phyloP scores from a whole-genome alignment of 2,329 filamentous ascomycete genomes.

The Xylaria digitata region DNA sequence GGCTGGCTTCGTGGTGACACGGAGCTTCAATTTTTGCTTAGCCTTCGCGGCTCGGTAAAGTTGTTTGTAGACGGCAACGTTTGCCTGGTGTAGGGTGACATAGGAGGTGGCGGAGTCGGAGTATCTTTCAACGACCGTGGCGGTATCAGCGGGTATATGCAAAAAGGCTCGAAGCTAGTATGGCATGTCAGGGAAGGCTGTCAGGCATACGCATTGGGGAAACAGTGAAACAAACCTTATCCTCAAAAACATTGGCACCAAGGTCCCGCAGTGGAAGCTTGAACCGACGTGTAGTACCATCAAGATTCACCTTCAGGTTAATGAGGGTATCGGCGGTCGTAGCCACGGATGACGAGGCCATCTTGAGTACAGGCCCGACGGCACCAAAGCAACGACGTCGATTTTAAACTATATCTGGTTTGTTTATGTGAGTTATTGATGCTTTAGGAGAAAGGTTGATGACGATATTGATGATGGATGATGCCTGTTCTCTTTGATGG shows the following conservation, averaged over 20 bases:
- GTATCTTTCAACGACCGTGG: constrained; percentile 86
- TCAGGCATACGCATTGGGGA: too few relatives aligned
- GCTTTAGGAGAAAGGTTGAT: constrained; percentile 8
- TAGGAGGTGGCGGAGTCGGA: constrained; percentile 90
- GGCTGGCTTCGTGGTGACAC: constrained; percentile 64
- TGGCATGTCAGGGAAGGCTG: constrained; percentile 19
- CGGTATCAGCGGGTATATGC: constrained; percentile 69
- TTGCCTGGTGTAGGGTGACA: constrained; percentile 80
- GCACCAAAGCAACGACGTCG: constrained; percentile 18
- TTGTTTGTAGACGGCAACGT: constrained; percentile 91
- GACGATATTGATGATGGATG: constrained; percentile 26
- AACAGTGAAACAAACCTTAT: constrained; percentile 73
- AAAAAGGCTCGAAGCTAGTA: constrained; percentile 76
- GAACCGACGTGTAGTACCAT: constrained; percentile 81
- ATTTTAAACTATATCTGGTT: background rate
- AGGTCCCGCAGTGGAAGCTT: constrained; percentile 92
- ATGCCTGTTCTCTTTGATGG: constrained; percentile 20
- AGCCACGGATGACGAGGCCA: constrained; percentile 50
- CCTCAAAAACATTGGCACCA: constrained; percentile 76
- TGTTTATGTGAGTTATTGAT: constrained; percentile 3
- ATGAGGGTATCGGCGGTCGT: constrained; percentile 75
- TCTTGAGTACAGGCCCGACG: constrained; percentile 47
- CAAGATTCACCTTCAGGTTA: constrained; percentile 85
- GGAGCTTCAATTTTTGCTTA: constrained; percentile 95
- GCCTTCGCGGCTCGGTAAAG: constrained; percentile 96